These are phyloP conservation scores for Naganishia vaughanmartiniae DNA, from an alignment of 768 basidiomycete genomes.

Conservation along the genomic window DNA sequence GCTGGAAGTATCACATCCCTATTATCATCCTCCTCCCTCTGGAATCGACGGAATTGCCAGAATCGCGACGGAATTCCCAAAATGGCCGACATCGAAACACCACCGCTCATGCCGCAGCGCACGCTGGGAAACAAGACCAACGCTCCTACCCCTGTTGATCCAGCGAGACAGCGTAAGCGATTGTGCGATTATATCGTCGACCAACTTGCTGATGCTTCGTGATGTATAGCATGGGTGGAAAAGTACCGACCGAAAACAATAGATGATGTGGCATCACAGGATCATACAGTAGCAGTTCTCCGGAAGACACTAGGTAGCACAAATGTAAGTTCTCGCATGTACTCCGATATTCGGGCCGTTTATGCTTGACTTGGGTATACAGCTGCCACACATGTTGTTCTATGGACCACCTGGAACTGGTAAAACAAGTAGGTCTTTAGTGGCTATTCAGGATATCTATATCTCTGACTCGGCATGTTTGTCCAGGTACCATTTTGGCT, in stretches of 20 bases:
- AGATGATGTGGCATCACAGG: constrained; percentile 95
- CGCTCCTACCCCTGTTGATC: constrained; percentile 21
- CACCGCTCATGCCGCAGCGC: constrained; percentile 10
- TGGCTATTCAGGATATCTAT: not conserved
- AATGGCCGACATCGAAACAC: constrained; percentile 20
- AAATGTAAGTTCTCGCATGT: constrained; percentile 62
- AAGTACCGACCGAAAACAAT: constrained; percentile 99
- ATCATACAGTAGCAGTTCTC: constrained; percentile 89
- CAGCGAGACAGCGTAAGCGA: constrained; percentile 26
- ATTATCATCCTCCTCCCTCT: not conserved
- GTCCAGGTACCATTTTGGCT: constrained; percentile 78
- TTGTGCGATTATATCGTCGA: not conserved
- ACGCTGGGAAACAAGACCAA: not conserved
- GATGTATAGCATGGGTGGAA: constrained; percentile 76
- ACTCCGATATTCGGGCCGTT: not conserved
- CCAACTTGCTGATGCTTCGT: not conserved
- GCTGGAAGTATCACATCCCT: not conserved
- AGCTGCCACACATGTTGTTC: constrained; percentile 99
- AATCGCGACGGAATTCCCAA: too few relatives aligned
- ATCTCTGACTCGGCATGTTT: constrained; percentile 16
- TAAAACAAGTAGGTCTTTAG: constrained; percentile 66
- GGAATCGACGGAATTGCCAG: not conserved
- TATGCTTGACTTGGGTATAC: not conserved
- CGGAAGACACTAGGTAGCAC: constrained; percentile 84
- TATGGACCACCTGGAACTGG: constrained; percentile 99